Conservation (phyloP, 805 yeast genomes). For the Blastobotrys mokoenaii region DNA sequence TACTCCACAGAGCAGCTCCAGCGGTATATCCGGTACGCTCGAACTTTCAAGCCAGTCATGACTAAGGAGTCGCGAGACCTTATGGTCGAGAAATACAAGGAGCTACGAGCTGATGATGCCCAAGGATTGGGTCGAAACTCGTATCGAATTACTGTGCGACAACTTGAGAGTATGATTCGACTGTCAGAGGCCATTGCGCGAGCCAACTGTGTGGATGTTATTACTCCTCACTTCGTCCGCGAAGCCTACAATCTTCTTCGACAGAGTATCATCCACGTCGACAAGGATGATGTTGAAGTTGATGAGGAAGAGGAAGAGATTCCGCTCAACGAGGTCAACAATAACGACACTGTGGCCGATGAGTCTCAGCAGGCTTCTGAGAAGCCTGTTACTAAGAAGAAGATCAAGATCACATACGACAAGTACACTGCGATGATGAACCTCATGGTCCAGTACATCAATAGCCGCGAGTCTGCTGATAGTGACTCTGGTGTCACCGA, state of each 20-base stretch:
- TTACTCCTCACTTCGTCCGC: slow-evolving; percentile 76
- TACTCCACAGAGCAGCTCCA: slow-evolving; percentile 80
- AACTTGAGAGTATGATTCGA: slow-evolving; percentile 87
- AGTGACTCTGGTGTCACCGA: slow-evolving; percentile 55
- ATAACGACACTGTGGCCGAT: slow-evolving; percentile 6
- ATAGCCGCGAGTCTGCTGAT: slow-evolving; percentile 44
- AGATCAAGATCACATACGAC: slow-evolving; percentile 67
- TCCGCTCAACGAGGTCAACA: slow-evolving; percentile 19
- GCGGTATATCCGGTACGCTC: slow-evolving; percentile 84
- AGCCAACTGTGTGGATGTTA: slow-evolving; percentile 87
- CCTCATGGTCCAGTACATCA: slow-evolving; percentile 56
- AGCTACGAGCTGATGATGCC: slow-evolving; percentile 80
- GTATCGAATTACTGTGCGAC: slow-evolving; percentile 94
- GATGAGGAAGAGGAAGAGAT: slow-evolving; percentile 51
- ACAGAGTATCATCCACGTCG: slow-evolving; percentile 89
- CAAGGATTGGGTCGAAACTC: slow-evolving; percentile 75
- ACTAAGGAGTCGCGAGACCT: slow-evolving; percentile 70
- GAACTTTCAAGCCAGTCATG: slow-evolving; percentile 86
- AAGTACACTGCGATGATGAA: slow-evolving; percentile 81
- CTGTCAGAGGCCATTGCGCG: slow-evolving; percentile 93
- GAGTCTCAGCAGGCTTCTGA: slow-evolving; percentile 7
- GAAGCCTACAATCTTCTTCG: slow-evolving; percentile 88
- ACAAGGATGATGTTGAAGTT: slow-evolving; percentile 83
- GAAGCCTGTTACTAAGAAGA: slow-evolving; percentile 21
- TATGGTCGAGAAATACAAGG: slow-evolving; percentile 73